A percentile compares a stretch with the other conserved stretches of the same genome.
phyloP scores from a whole-genome alignment of 805 yeast genomes.

The Candida railenensis region DNA sequence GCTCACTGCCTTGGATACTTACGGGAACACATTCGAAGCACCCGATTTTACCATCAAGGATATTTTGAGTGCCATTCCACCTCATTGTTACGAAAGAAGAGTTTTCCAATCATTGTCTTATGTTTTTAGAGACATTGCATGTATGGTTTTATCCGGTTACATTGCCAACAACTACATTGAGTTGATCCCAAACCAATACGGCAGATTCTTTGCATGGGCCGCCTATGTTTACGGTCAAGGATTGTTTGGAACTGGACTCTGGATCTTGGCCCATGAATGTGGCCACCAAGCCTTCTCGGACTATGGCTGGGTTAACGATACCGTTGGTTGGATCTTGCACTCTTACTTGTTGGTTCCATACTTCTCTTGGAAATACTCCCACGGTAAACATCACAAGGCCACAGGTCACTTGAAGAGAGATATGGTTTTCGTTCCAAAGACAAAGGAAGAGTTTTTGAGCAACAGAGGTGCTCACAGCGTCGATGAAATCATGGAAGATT shows the following conservation, averaged over 20 bases:
- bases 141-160: constrained; percentile 43
- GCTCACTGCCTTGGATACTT: constrained; percentile 45
- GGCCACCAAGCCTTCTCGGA: constrained; percentile 65
- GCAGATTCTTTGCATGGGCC: constrained; percentile 42
- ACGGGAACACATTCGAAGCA: constrained; percentile 54
- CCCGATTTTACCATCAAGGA: constrained; percentile 65
- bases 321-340: constrained; percentile 61
- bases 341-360: constrained; percentile 58
- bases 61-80: constrained; percentile 56
- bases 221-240: constrained; percentile 29
- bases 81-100: constrained; percentile 58
- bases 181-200: constrained; percentile 35
- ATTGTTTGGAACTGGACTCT: constrained; percentile 54
- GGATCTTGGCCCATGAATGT: constrained; percentile 67
- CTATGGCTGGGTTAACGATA: constrained; percentile 50
- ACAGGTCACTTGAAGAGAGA: constrained; percentile 61
- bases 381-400: constrained; percentile 62
- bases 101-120: constrained; percentile 48
- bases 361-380: constrained; percentile 62
- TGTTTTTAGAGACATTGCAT: constrained; percentile 51
- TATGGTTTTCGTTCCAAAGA: constrained; percentile 59
- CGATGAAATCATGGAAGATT: constrained; percentile 51
- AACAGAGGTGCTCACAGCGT: constrained; percentile 29
- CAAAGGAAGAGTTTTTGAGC: constrained; percentile 45
- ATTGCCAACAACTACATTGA: constrained; percentile 52